Percentiles rank a stretch among this genome's conserved stretches.
Evolutionary conservation across 2,329 filamentous ascomycete genomes (phyloP).

Genomic region (Aureobasidium sp.): DNA sequence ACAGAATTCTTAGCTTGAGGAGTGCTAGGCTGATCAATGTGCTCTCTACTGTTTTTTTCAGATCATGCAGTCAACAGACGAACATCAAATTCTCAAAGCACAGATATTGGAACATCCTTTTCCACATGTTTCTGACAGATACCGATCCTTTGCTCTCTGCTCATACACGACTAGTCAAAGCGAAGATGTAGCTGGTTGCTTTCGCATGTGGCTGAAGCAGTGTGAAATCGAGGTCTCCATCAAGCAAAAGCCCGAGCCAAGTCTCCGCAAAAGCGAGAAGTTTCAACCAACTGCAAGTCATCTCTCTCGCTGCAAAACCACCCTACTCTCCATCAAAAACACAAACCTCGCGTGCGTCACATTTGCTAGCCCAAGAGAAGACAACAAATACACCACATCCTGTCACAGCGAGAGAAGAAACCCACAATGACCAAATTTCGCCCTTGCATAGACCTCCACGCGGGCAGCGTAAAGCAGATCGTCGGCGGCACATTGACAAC

Average conservation of each 20-base stretch:
- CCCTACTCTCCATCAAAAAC: not conserved
- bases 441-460: constrained; percentile 94
- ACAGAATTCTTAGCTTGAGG: too few species aligned
- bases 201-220: not conserved
- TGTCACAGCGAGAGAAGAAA: not conserved
- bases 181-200: not conserved
- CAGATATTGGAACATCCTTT: too few species aligned
- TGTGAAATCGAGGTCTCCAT: not conserved
- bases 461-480: constrained; percentile 97
- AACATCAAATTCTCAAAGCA: too few species aligned
- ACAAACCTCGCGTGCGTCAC: not conserved
- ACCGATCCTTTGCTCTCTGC: too few species aligned
- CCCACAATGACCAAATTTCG: constrained; percentile 80
- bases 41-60: too few species aligned
- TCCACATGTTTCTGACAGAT: too few species aligned
- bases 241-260: not conserved
- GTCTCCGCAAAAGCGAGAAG: not conserved
- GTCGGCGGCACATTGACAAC: constrained; percentile 80
- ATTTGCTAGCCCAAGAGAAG: too few species aligned
- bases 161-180: not conserved
- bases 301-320: not conserved
- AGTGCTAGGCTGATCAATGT: too few species aligned
- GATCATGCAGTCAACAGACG: too few species aligned
- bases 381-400: not conserved
- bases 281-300: not conserved